Evolutionary conservation across 768 basidiomycete genomes (phyloP).

Genomic region (Coprinopsis sp.): DNA sequence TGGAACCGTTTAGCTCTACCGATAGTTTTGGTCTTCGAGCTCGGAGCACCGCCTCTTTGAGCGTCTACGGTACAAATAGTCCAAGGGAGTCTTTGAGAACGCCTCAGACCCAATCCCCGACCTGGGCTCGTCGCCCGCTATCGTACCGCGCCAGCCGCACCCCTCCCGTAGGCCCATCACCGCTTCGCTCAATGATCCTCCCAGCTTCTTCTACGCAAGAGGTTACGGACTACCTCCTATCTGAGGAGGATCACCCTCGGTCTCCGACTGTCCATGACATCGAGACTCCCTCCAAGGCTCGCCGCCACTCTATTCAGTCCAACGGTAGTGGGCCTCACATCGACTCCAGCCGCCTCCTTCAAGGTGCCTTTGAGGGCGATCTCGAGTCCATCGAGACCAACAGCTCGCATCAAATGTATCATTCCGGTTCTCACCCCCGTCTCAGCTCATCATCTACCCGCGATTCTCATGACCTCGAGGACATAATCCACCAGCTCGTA

Average conservation of each 20-base stretch:
- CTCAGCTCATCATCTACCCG: not conserved
- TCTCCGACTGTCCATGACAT: no score
- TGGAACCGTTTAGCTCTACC: not conserved
- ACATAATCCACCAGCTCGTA: slow-evolving; percentile 44
- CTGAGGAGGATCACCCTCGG: not conserved
- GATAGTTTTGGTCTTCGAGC: no score
- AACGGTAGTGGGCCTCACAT: no score
- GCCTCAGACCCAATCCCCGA: not conserved
- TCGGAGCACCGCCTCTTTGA: no score
- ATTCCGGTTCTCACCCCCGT: not conserved
- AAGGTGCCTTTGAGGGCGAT: no score
- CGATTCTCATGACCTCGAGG: slow-evolving; percentile 20
- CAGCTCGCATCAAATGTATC: not conserved
- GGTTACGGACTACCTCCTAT: not conserved
- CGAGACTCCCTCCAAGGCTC: no score
- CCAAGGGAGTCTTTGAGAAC: no score
- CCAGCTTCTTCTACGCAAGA: slow-evolving; percentile 26
- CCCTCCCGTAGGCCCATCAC: slow-evolving; percentile 41
- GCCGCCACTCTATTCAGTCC: no score
- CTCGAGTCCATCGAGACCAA: not conserved
- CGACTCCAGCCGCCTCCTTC: no score
- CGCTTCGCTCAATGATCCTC: slow-evolving; percentile 40
- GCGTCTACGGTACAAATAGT: no score
- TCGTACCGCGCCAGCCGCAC: not conserved
- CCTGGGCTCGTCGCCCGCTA: not conserved